A percentile compares a stretch with the other conserved stretches of the same genome.
Evolutionary conservation across 805 yeast genomes (phyloP).

Genomic region (Pichia paraexigua): DNA sequence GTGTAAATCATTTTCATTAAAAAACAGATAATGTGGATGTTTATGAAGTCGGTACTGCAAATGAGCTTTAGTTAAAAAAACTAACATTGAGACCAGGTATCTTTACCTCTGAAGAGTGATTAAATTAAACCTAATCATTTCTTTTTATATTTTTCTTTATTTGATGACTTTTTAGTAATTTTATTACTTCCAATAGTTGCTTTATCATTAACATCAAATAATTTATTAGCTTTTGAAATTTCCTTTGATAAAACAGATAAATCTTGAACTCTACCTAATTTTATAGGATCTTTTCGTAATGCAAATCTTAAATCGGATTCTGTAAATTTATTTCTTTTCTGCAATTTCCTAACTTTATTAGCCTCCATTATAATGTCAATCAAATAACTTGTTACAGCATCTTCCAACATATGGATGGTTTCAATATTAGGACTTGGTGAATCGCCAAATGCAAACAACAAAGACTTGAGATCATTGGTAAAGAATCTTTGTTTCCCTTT

Average conservation of each 20-base stretch:
- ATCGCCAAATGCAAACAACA: conserved; percentile 69
- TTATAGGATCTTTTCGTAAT: conserved; percentile 54
- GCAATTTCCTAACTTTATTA: conserved; percentile 45
- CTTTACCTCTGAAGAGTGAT: conserved; percentile 5
- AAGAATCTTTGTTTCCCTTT: conserved; percentile 25
- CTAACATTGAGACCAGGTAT: background rate
- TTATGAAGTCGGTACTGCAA: too few relatives aligned
- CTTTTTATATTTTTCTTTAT: background rate
- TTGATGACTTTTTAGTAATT: conserved; percentile 2
- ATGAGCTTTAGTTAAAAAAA: too few relatives aligned
- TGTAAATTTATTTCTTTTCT: conserved; percentile 48
- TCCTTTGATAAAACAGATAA: conserved; percentile 50
- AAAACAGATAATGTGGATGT: too few relatives aligned
- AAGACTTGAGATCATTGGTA: conserved; percentile 40
- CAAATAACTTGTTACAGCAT: conserved; percentile 55
- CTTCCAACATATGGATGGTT: conserved; percentile 60
- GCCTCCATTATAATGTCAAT: conserved; percentile 45
- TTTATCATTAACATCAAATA: conserved; percentile 57
- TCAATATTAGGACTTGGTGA: conserved; percentile 58
- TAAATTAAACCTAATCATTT: background rate
- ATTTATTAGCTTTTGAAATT: conserved; percentile 57
- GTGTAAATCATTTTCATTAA: too few relatives aligned
- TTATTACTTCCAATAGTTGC: conserved; percentile 22
- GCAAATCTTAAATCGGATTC: conserved; percentile 71
- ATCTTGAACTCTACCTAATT: conserved; percentile 64